phyloP scores from a whole-genome alignment of 2,329 filamentous ascomycete genomes.

The Botrytis deweyae region DNA sequence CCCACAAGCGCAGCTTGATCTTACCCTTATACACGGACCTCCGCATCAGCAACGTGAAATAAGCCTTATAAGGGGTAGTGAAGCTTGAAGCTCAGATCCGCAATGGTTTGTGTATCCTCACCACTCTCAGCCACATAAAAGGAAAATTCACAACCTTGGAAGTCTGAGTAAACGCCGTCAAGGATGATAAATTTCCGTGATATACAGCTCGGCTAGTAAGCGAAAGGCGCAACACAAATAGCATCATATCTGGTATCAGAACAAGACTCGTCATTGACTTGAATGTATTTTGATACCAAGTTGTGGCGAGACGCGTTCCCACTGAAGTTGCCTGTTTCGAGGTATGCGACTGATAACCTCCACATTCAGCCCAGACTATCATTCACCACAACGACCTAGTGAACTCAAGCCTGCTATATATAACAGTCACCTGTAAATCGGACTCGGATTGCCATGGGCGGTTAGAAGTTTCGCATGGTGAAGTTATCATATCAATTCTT shows the following conservation, averaged over 20 bases:
- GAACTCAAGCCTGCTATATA: not conserved
- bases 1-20: not conserved
- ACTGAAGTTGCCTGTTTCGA: not conserved
- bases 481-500: not conserved
- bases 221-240: too few species aligned
- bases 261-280: not conserved
- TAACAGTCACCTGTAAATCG: too few species aligned
- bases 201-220: not conserved
- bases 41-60: too few species aligned
- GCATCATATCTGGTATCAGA: too few species aligned
- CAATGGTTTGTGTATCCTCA: not conserved
- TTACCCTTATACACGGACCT: not conserved
- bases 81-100: not conserved
- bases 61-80: not conserved
- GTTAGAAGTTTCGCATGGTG: not conserved
- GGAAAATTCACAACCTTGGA: not conserved
- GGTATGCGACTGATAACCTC: not conserved
- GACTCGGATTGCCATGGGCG: not conserved
- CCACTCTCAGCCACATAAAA: not conserved
- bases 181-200: not conserved
- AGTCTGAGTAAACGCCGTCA: not conserved
- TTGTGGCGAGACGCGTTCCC: not conserved
- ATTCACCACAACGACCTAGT: too few species aligned
- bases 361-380: not conserved
- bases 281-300: not conserved